A percentile compares a stretch with the other conserved stretches of the same genome.
Evolutionary conservation across 257 asterid genomes (phyloP).

Genomic region (Primulina eburnea): DNA sequence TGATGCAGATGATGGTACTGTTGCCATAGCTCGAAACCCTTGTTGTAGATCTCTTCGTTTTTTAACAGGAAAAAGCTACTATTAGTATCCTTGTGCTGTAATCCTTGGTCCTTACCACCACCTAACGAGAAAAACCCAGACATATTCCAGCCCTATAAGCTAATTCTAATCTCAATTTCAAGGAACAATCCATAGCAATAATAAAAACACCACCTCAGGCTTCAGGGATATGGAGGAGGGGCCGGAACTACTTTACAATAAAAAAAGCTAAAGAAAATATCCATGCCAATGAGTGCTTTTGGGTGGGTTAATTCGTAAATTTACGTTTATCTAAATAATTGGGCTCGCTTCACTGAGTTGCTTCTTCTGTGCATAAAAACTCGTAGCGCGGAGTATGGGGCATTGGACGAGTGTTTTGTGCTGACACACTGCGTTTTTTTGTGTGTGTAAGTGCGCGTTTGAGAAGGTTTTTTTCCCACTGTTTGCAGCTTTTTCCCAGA

Average conservation of each 20-base stretch:
- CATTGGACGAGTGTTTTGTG: conserved; percentile 29
- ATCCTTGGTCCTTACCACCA: conserved; percentile 24
- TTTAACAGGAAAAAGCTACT: conserved; percentile 44
- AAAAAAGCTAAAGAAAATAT: not conserved
- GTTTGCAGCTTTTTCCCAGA: conserved; percentile 33
- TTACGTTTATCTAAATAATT: not conserved
- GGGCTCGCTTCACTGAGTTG: not conserved
- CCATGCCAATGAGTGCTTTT: conserved; percentile 1
- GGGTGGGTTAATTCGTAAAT: conserved; percentile 18
- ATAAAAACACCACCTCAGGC: conserved; percentile 19
- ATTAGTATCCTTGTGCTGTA: conserved; percentile 21
- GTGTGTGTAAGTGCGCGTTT: conserved; percentile 26
- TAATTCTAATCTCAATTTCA: conserved; percentile 35
- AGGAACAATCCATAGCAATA: conserved; percentile 46
- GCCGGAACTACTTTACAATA: not conserved
- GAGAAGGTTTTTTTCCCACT: conserved; percentile 10
- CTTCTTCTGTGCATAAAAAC: conserved; percentile 20
- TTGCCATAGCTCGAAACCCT: conserved; percentile 90
- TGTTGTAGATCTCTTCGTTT: conserved; percentile 71
- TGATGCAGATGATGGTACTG: conserved; percentile 57
- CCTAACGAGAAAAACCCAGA: conserved; percentile 75
- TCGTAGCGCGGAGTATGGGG: not conserved
- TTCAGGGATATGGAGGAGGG: conserved; percentile 3
- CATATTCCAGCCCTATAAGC: conserved; percentile 49
- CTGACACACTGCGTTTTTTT: conserved; percentile 31